Evolutionary conservation across 768 basidiomycete genomes (phyloP).

Genomic region (Boletus subparvulus): DNA sequence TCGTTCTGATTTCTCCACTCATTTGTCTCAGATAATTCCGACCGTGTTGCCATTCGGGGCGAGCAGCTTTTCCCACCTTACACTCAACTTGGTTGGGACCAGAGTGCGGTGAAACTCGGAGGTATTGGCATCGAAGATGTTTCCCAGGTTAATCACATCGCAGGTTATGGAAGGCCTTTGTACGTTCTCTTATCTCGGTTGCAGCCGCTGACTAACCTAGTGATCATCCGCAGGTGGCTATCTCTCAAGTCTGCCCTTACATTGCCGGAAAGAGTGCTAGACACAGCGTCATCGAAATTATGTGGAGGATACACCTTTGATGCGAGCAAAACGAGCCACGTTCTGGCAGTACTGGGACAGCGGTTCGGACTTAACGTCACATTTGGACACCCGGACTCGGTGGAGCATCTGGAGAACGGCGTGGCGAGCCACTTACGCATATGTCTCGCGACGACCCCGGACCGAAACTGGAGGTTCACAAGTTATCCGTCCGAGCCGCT

Average conservation of each 20-base stretch:
- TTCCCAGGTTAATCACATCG: neutral
- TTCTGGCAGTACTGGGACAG: conserved; percentile 2
- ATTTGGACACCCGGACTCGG: conserved; percentile 3
- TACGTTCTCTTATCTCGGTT: neutral
- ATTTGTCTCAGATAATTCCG: conserved; percentile 8
- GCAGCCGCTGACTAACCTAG: neutral
- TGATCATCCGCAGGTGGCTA: conserved; percentile 1
- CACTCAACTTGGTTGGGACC: conserved; percentile 20
- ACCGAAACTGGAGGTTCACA: conserved; percentile 12
- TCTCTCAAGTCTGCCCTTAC: conserved; percentile 1
- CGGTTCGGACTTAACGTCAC: conserved; percentile 3
- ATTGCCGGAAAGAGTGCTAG: neutral
- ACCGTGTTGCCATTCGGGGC: neutral
- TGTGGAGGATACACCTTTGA: neutral
- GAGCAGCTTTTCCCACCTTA: conserved; percentile 4
- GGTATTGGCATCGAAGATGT: neutral
- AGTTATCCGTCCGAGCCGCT: conserved; percentile 18
- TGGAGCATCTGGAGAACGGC: neutral
- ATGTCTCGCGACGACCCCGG: conserved; percentile 6
- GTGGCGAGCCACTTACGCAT: conserved; percentile 16
- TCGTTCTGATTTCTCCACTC: neutral
- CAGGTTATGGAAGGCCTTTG: neutral
- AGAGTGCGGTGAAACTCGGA: neutral
- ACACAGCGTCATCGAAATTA: neutral
- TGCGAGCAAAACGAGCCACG: neutral